phyloP scores from a whole-genome alignment of 2,329 filamentous ascomycete genomes.

The Domatiomyces catenatus region DNA sequence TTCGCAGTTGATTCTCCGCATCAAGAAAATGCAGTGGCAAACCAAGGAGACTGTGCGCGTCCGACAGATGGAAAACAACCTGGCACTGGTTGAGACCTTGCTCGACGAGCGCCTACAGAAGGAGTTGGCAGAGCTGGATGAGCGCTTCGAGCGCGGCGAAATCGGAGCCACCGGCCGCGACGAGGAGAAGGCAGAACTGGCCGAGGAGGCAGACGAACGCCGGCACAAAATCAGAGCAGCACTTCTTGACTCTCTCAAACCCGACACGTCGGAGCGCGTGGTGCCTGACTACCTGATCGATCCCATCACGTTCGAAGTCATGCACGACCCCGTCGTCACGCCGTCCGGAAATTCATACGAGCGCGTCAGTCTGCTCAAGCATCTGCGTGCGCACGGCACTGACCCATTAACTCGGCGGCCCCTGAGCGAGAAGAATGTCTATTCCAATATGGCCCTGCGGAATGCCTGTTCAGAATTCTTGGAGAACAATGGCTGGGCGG shows the following conservation, averaged over 20 bases:
- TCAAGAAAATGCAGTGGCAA: slow-evolving; percentile 80
- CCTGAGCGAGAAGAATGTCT: slow-evolving; percentile 51
- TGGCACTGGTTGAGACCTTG: slow-evolving; percentile 26
- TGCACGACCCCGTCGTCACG: slow-evolving; percentile 37
- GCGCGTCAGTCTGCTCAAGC: slow-evolving; percentile 67
- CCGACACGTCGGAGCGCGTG: slow-evolving; percentile 20
- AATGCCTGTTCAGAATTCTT: slow-evolving; percentile 76
- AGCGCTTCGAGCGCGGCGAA: slow-evolving; percentile 22
- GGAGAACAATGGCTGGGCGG: slow-evolving; percentile 77
- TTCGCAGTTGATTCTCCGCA: slow-evolving; percentile 57
- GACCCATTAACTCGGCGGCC: slow-evolving; percentile 77
- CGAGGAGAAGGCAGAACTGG: slow-evolving; percentile 46
- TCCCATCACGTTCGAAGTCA: slow-evolving; percentile 35
- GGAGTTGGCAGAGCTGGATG: slow-evolving; percentile 24
- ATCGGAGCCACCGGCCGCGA: slow-evolving; percentile 50
- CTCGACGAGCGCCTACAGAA: slow-evolving; percentile 26
- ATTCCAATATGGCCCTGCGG: slow-evolving; percentile 67
- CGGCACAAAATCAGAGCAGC: neutral
- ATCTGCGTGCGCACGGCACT: slow-evolving; percentile 56
- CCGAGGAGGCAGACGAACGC: slow-evolving; percentile 31
- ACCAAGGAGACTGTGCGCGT: slow-evolving; percentile 42
- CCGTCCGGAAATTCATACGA: slow-evolving; percentile 87
- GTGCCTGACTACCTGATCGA: slow-evolving; percentile 36
- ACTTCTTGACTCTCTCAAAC: neutral
- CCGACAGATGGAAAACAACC: slow-evolving; percentile 30